A percentile compares a stretch with the other conserved stretches of the same genome.
phyloP scores from a whole-genome alignment of 306 rosid genomes.

The Dalbergia cochinchinensis region DNA sequence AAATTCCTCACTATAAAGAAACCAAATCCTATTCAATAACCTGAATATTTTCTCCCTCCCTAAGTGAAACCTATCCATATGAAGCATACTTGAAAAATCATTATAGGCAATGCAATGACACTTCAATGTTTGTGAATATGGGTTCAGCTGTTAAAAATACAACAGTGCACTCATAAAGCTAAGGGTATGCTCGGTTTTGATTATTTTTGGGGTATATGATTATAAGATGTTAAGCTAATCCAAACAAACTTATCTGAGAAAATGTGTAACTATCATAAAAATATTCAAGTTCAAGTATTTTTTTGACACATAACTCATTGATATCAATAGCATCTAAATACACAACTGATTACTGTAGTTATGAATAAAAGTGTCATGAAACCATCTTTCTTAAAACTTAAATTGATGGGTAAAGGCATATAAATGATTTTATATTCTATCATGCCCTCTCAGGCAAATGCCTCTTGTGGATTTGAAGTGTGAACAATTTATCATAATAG shows the following conservation, averaged over 20 bases:
- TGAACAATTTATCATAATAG: too few relatives aligned
- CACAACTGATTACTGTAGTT: neutral
- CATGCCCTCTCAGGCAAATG: too few relatives aligned
- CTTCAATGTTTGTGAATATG: neutral
- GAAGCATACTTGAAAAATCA: neutral
- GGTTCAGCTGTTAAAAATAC: neutral
- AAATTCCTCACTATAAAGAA: neutral
- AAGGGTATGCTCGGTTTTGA: neutral
- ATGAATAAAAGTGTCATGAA: neutral
- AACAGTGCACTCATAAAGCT: neutral
- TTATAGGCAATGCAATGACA: neutral
- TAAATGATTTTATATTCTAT: too few relatives aligned
- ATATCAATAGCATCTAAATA: slow-evolving; percentile 13
- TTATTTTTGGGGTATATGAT: too few relatives aligned
- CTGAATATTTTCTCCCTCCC: neutral
- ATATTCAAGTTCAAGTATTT: neutral
- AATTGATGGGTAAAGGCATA: too few relatives aligned
- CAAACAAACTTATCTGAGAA: neutral
- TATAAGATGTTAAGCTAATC: too few relatives aligned
- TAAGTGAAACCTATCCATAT: too few relatives aligned
- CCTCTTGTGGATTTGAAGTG: too few relatives aligned
- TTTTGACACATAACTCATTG: neutral
- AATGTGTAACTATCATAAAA: neutral
- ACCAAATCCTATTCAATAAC: neutral
- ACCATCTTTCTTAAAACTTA: too few relatives aligned